These are phyloP conservation scores for Tolypocladium album DNA, from an alignment of 2,329 filamentous ascomycete genomes.

Conservation along the genomic window DNA sequence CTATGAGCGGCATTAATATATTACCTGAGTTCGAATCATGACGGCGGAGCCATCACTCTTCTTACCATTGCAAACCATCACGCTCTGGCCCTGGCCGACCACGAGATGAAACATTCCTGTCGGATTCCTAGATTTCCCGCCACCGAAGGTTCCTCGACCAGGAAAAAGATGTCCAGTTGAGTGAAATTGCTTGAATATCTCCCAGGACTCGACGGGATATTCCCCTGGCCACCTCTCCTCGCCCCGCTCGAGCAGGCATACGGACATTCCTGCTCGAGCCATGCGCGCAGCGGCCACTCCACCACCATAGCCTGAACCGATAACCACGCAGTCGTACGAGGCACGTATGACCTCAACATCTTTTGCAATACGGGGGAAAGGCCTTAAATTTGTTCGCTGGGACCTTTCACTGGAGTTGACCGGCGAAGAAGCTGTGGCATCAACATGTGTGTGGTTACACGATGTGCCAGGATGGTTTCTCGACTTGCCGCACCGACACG, in stretches of 20 bases:
- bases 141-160: constrained; percentile 20
- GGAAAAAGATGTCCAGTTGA: constrained; percentile 43
- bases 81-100: constrained; percentile 53
- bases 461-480: not conserved
- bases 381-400: not conserved
- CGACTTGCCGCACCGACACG: not conserved
- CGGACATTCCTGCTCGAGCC: constrained; percentile 43
- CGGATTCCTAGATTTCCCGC: constrained; percentile 35
- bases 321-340: constrained; percentile 54
- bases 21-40: constrained; percentile 14
- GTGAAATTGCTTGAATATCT: constrained; percentile 41
- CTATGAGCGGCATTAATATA: not conserved
- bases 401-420: not conserved
- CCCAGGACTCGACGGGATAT: constrained; percentile 39
- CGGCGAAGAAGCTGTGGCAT: not conserved
- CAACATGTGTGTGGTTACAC: not conserved
- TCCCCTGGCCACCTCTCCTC: constrained; percentile 57
- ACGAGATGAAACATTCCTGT: constrained; percentile 55
- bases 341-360: constrained; percentile 45
- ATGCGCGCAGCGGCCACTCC: constrained; percentile 55
- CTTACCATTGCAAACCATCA: constrained; percentile 44
- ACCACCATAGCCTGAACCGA: constrained; percentile 60
- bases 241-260: constrained; percentile 55
- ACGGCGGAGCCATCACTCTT: constrained; percentile 14
- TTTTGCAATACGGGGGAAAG: constrained; percentile 43